Conservation (phyloP, 805 yeast species). For the Lipomyces spencermartinsiae region DNA sequence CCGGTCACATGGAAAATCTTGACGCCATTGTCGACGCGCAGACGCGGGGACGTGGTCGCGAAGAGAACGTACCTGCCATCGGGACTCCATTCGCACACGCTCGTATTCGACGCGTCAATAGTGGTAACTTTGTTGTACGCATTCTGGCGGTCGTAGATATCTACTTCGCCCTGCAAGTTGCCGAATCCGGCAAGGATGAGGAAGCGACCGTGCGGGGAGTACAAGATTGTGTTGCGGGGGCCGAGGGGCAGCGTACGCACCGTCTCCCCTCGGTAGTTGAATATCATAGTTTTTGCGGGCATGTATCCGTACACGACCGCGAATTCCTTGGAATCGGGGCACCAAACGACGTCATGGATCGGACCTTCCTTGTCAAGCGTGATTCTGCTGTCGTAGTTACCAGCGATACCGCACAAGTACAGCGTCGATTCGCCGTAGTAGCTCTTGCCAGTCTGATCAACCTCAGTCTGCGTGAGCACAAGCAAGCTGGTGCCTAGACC, state of each 20-base stretch:
- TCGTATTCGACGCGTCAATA: slow-evolving; percentile 91
- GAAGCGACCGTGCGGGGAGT: slow-evolving; percentile 92
- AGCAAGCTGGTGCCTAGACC: slow-evolving; percentile 89
- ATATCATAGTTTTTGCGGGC: slow-evolving; percentile 96
- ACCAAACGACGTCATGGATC: slow-evolving; percentile 96
- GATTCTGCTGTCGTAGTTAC: slow-evolving; percentile 88
- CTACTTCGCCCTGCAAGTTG: slow-evolving; percentile 94
- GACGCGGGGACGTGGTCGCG: slow-evolving; percentile 95
- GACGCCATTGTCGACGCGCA: slow-evolving; percentile 94
- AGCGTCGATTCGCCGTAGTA: slow-evolving; percentile 96
- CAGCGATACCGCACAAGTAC: slow-evolving; percentile 88
- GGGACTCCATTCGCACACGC: slow-evolving; percentile 98
- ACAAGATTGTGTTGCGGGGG: slow-evolving; percentile 86
- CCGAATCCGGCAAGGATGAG: slow-evolving; percentile 97
- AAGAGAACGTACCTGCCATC: slow-evolving; percentile 92
- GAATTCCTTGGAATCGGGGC: slow-evolving; percentile 93
- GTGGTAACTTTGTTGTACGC: slow-evolving; percentile 79
- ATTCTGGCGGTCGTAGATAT: slow-evolving; percentile 88
- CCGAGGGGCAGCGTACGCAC: slow-evolving; percentile 83
- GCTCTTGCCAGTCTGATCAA: slow-evolving; percentile 89
- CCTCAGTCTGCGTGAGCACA: slow-evolving; percentile 94
- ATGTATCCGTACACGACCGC: slow-evolving; percentile 97
- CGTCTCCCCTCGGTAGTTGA: slow-evolving; percentile 90
- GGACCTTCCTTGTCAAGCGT: slow-evolving; percentile 92
- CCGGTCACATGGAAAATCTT: slow-evolving; percentile 94